Evolutionary conservation across 2,329 filamentous ascomycete genomes (phyloP), one percentile per base, ranked within the genome.

Genomic region (Paecilomyces fulvus): DNA sequence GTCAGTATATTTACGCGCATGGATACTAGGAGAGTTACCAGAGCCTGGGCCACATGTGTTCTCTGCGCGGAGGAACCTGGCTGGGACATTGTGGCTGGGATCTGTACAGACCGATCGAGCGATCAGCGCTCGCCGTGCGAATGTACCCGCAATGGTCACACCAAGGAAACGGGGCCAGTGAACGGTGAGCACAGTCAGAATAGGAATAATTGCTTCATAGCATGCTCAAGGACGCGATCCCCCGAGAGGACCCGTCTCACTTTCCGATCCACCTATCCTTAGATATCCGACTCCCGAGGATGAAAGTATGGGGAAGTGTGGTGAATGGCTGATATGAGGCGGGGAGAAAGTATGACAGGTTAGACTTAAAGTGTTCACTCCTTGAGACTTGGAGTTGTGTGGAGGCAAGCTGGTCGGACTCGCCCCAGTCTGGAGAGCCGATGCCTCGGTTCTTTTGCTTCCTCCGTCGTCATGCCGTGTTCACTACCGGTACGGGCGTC

Each of bases 1-100:
- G 69, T 60, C 23, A 6, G 21, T 54, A n/a, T 12, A 48, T 53
- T 12, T 54, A 48, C 25, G 31, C 37, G 30, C 11, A 51, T 17
- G 20, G 48, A 51, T n/a, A n/a, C 5, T 30, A 28, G 33, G 56
- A 54, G 49, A 54, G 33, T 17, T 68, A 73, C 71, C 64, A 67
- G 55, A 56, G 71, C 71, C 54, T 67, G 62, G 31, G 65, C 62
- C 43, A 72, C 54, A 52, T 65, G 58, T 23, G 61, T 62, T 54
- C 66, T 66, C 51, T 65, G 65, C 20, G 62, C 62, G 17, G 64
- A 56, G 31, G 59, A 59, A 58, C 59, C 62, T 49, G 66, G 58
- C 61, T 60, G 63, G 55, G 69, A 67, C 69, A 72, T 72, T 51
- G 55, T 66, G 59, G 53, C 52, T 53, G 54, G 51, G 56, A 56